These are phyloP conservation scores for Plantago coronopus DNA, from an alignment of 305 asterid species.

Conservation along the genomic window DNA sequence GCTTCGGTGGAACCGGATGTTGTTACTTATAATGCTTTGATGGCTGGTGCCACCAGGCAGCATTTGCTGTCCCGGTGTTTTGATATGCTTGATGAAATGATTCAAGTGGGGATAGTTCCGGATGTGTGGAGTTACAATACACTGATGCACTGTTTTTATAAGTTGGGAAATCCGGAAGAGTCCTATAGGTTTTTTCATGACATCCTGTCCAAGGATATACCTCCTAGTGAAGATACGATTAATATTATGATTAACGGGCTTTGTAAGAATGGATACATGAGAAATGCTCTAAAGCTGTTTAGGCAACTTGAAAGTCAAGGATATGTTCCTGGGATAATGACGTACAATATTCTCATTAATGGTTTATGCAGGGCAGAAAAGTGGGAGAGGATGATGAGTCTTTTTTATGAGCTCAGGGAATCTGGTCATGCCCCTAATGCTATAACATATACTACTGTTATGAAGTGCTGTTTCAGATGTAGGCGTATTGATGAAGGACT, in stretches of 20 bases:
- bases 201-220: slow-evolving; percentile 42
- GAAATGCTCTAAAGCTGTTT: slow-evolving; percentile 61
- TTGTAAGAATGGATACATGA: slow-evolving; percentile 55
- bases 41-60: slow-evolving; percentile 67
- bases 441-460: slow-evolving; percentile 72
- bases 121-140: slow-evolving; percentile 83
- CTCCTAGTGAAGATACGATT: slow-evolving; percentile 57
- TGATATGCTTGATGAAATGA: slow-evolving; percentile 76
- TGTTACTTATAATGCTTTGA: slow-evolving; percentile 73
- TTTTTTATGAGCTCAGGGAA: slow-evolving; percentile 59
- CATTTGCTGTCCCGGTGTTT: slow-evolving; percentile 42
- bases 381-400: slow-evolving; percentile 48
- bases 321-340: slow-evolving; percentile 54
- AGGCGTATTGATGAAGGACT: slow-evolving; percentile 55
- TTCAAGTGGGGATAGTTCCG: slow-evolving; percentile 49
- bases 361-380: slow-evolving; percentile 51
- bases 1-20: slow-evolving; percentile 69
- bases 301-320: slow-evolving; percentile 51
- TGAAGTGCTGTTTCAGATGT: slow-evolving; percentile 64
- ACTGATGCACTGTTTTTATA: slow-evolving; percentile 72
- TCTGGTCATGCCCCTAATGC: slow-evolving; percentile 64
- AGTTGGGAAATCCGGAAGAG: slow-evolving; percentile 62
- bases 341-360: slow-evolving; percentile 76
- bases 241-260: slow-evolving; percentile 79
- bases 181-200: slow-evolving; percentile 65